phyloP scores from a whole-genome alignment of 192 early-diverging fungal species.

The Umbelopsis vinacea region DNA sequence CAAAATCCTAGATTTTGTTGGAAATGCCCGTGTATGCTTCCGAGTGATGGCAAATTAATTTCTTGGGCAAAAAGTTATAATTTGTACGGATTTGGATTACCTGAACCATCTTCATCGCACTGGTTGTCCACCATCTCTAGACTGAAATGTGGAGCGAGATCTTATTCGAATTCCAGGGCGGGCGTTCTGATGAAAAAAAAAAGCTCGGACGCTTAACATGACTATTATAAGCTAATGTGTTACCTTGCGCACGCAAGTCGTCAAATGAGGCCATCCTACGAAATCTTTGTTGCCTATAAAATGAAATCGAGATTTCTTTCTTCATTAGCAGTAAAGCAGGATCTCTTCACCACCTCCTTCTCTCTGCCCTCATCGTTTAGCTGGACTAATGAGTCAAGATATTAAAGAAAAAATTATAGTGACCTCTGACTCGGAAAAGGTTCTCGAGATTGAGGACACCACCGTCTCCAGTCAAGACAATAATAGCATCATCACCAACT shows the following conservation, averaged over 20 bases:
- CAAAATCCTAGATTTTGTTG: too few species aligned
- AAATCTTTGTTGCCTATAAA: not conserved
- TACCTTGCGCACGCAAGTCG: slow-evolving; percentile 20
- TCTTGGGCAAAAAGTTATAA: too few species aligned
- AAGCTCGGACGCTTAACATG: not conserved
- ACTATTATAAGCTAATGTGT: not conserved
- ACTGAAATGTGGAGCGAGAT: too few species aligned
- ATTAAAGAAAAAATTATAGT: slow-evolving; percentile 1
- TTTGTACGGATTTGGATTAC: too few species aligned
- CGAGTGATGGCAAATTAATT: too few species aligned
- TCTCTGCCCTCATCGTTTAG: not conserved
- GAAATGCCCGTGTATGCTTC: too few species aligned
- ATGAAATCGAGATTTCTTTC: not conserved
- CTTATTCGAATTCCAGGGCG: not conserved
- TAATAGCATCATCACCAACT: not conserved
- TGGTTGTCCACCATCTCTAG: too few species aligned
- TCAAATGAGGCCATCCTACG: slow-evolving; percentile 19
- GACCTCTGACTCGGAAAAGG: not conserved
- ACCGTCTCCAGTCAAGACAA: not conserved
- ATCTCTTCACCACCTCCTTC: not conserved
- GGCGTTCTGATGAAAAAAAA: not conserved
- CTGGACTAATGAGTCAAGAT: slow-evolving; percentile 10
- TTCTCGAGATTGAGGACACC: slow-evolving; percentile 9
- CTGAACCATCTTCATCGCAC: too few species aligned
- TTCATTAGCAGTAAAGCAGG: not conserved